These are phyloP conservation scores for Annona cherimola DNA, from an alignment of 164 flowering plant genomes.

Conservation along the genomic window DNA sequence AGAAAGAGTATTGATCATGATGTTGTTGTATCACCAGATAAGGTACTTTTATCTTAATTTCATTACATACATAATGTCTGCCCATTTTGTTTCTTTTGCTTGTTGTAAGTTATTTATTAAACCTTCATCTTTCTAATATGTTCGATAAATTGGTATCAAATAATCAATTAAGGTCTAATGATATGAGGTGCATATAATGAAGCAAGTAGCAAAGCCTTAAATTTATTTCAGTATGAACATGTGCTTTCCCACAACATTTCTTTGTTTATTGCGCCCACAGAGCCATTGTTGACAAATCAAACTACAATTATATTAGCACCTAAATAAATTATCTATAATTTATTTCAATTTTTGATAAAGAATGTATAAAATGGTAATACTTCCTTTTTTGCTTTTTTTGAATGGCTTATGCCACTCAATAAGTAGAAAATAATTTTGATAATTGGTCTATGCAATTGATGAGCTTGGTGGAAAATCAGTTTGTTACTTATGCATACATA, in stretches of 20 bases:
- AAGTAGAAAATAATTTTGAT: too few species aligned
- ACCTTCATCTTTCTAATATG: not conserved
- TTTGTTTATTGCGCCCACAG: not conserved
- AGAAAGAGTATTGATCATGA: constrained; percentile 95
- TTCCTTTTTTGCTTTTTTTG: not conserved
- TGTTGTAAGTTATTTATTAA: not conserved
- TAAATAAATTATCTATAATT: too few species aligned
- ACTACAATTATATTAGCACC: not conserved
- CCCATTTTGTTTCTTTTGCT: not conserved
- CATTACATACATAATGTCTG: too few species aligned
- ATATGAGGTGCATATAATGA: constrained; percentile 76
- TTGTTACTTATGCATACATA: too few species aligned
- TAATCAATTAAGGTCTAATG: constrained; percentile 73
- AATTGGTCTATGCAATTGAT: too few species aligned
- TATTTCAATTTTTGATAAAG: not conserved
- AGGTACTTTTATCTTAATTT: constrained; percentile 38
- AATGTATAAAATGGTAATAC: not conserved
- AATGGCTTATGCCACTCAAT: not conserved
- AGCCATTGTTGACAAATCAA: not conserved
- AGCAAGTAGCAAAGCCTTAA: constrained; percentile 75
- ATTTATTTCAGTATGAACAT: constrained; percentile 91
- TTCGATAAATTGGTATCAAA: constrained; percentile 39
- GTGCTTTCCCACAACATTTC: constrained; percentile 25
- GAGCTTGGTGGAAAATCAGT: too few species aligned
- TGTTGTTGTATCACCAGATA: constrained; percentile 80